Evolutionary conservation across 1,284 basidiomycete species (phyloP).

Genomic region (Rhodotorula sp.): DNA sequence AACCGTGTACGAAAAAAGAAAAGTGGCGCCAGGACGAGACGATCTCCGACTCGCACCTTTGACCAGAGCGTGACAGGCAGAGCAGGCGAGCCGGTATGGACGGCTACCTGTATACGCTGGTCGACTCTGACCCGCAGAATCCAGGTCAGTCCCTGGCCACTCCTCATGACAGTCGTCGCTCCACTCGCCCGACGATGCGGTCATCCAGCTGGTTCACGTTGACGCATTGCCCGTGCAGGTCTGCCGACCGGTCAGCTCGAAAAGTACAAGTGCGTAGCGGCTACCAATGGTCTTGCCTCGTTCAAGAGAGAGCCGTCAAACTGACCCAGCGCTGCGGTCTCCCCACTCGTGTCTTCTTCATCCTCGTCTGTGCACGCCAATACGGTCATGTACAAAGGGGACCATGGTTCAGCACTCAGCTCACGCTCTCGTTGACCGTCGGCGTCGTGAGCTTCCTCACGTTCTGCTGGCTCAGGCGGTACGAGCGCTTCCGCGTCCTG

Average conservation of each 20-base stretch:
- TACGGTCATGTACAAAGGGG: slow-evolving; percentile 52
- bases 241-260: neutral
- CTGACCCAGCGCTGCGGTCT: neutral
- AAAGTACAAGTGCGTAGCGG: neutral
- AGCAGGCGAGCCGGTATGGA: neutral
- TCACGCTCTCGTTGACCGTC: slow-evolving; percentile 72
- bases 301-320: neutral
- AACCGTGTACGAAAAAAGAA: too few species aligned
- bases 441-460: slow-evolving; percentile 77
- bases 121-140: neutral
- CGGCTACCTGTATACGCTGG: neutral
- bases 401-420: slow-evolving; percentile 90
- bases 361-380: neutral
- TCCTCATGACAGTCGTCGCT: neutral
- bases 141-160: neutral
- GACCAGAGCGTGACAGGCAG: too few species aligned
- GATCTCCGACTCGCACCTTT: too few species aligned
- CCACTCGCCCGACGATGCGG: neutral
- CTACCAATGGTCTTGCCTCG: neutral
- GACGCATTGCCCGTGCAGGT: neutral
- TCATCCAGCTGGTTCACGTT: neutral
- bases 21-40: too few species aligned
- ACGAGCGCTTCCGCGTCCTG: slow-evolving; percentile 71
- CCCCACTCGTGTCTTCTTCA: neutral
- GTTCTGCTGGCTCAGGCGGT: slow-evolving; percentile 75